phyloP scores from a whole-genome alignment of 1,284 basidiomycete genomes.

The Tylopilus sp. region DNA sequence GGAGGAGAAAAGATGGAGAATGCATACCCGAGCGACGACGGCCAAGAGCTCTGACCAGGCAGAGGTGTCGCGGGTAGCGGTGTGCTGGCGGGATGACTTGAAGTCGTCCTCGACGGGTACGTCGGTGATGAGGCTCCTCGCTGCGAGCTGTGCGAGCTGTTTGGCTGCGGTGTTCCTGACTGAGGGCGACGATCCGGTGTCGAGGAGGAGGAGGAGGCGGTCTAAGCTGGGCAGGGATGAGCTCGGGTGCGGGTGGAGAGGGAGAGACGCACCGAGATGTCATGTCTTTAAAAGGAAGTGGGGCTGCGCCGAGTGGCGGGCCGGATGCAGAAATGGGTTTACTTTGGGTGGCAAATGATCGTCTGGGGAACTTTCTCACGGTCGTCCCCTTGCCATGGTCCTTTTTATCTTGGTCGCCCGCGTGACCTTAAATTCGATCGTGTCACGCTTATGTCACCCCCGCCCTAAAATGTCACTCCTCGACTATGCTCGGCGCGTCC shows the following conservation, averaged over 20 bases:
- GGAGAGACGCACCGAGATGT: constrained; percentile 56
- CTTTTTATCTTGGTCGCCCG: constrained; percentile 37
- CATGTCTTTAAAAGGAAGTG: constrained; percentile 47
- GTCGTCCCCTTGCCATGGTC: constrained; percentile 32
- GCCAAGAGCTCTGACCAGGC: constrained; percentile 81
- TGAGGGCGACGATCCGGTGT: constrained; percentile 83
- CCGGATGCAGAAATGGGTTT: constrained; percentile 33
- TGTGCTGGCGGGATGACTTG: constrained; percentile 60
- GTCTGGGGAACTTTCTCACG: constrained; percentile 41
- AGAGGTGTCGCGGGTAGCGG: constrained; percentile 56
- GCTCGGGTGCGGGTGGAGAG: neutral
- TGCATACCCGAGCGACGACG: constrained; percentile 71
- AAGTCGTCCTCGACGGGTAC: constrained; percentile 77
- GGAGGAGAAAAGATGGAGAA: neutral
- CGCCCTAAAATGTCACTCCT: neutral
- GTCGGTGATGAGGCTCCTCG: constrained; percentile 76
- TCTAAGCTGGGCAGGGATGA: constrained; percentile 62
- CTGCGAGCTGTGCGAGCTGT: constrained; percentile 88
- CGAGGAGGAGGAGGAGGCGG: constrained; percentile 85
- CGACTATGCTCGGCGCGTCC: constrained; percentile 19
- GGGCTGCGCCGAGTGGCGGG: constrained; percentile 39
- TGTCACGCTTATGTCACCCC: constrained; percentile 30
- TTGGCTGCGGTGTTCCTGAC: constrained; percentile 89
- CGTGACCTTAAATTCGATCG: constrained; percentile 29
- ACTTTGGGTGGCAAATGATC: constrained; percentile 40